Conservation (phyloP, 2,329 filamentous ascomycete species). For the Chaetomium globosum region DNA sequence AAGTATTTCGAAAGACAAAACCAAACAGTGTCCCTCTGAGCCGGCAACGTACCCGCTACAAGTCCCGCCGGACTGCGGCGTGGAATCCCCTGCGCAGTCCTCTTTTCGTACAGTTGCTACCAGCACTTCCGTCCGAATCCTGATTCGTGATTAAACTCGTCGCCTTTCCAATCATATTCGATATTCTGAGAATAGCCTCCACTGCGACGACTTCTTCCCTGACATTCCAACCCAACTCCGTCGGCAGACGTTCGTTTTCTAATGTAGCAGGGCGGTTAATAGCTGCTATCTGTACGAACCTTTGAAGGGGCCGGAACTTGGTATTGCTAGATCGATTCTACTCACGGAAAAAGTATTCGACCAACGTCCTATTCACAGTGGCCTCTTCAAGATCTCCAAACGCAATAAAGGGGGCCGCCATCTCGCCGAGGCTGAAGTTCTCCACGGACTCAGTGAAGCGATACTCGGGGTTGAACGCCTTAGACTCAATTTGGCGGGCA, state of each 20-base stretch:
- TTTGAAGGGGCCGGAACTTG: too few species aligned
- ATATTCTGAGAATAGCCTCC: conserved; percentile 15
- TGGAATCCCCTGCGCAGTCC: conserved; percentile 18
- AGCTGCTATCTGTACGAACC: too few species aligned
- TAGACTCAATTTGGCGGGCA: conserved; percentile 10
- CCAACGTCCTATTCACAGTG: conserved; percentile 18
- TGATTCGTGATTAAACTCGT: conserved; percentile 9
- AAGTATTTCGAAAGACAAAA: too few species aligned
- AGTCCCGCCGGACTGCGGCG: not conserved
- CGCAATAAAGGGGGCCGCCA: conserved; percentile 20
- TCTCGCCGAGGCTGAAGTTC: conserved; percentile 23
- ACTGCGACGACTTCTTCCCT: conserved; percentile 13
- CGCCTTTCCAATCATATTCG: conserved; percentile 18
- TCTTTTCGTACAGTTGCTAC: not conserved
- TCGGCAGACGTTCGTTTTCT: conserved; percentile 27
- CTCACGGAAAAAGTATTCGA: conserved; percentile 26
- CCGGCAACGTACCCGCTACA: too few species aligned
- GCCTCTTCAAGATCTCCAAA: conserved; percentile 22
- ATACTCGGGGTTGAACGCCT: conserved; percentile 22
- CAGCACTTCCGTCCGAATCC: conserved; percentile 2
- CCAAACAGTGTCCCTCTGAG: too few species aligned
- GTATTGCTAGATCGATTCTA: not conserved
- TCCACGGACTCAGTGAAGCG: conserved; percentile 7
- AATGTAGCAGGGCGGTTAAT: not conserved
- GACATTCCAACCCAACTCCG: conserved; percentile 20